Base-by-base conservation (phyloP, 805 yeast species). In the Suhomyces vadensis region DNA sequence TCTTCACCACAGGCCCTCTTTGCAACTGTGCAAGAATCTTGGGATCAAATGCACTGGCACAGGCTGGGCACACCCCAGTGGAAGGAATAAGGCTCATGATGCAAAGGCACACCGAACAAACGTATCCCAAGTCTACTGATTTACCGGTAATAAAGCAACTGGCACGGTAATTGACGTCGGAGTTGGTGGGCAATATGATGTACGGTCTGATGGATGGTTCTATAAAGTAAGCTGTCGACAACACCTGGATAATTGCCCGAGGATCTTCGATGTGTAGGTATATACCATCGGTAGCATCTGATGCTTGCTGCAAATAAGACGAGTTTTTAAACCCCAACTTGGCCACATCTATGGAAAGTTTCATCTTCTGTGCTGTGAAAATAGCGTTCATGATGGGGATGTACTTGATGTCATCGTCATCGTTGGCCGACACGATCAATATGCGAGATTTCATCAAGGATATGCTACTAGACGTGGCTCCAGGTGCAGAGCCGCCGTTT, bases 351-450 rank as follows among this genome's bases (percentile, higher is more conserved):
- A 94, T 82, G 2, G 97, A 86, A 13, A 91, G 80, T 54, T 82
- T 84, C 85, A 86, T 78, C 63, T 91, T 92, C 54, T 94, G 97
- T 0, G 98, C 96, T 0, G 97, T 92, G 67, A 94, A 94, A 23
- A 94, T 92, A 47, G 94, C 78, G 64, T 94, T 94, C 98, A 94
- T 94, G 35, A 89, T 83, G 4, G 97, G 87, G 35, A 92, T 87
- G 62, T 94, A 95, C 46, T 87, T 88, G 41, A 88, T 71, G 4
- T 89, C 81, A 31, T 56, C 57, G 54, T 88, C 90, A 49, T 82
- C 88, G 51, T 84, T 81, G 20, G 89, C 75, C 0, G 97, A 82
- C 39, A 85, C 82, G 46, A 86, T 62, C 35, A 75, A 56, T 5
- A 71, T 61, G 31, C 77, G 60, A 6, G 73, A 57, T 47, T 56